Base-by-base conservation (phyloP, 306 rosid species). In the Potentilla sterilis region DNA sequence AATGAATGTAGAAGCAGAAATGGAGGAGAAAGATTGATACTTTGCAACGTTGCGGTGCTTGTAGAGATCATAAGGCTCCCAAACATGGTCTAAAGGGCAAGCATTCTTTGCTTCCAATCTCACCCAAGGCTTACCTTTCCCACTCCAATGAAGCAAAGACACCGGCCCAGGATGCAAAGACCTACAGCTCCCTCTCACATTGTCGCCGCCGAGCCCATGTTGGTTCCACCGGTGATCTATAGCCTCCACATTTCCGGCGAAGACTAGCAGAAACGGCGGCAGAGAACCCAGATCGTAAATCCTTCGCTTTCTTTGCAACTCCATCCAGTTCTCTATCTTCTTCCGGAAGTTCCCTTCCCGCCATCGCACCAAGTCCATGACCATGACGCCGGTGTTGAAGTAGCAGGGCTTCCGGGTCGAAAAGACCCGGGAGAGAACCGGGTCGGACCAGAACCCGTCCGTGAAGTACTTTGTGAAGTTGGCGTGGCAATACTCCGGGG, bases 101-200 rank as follows among this genome's bases (percentile, higher is more conserved):
- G 99, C 87, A 9, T 87, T 82, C 37, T 84, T 82, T 9, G 76
- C 82, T 9, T 95, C 99, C 4, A 95, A 87, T 75, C 99, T 86
- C 3, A 86, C 99, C 99, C 99, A 95, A 0, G 99, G 99, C 77
- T 95, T 95, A 49, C 99, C 99, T 41, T 95, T 95, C 2, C 99
- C 99, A 38, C 97, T 92, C 99, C 99, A 95, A 79, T 95, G 99
- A 6, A 95, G 83, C 64, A 95, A 75, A 44, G 93, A 89, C 4
- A 95, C 98, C 13, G 97, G 98, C 7, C 98, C 98, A 0, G 98
- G 96, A 71, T 95, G 99, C 77, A 95, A 57, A 3, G 92, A 69
- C 84, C 99, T 77, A 52, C 99, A 95, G 5, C 89, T 87, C 4
- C 97, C 99, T 72, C 85, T 88, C 6, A 89, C 87, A 64, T 94